Conservation (phyloP, 768 basidiomycete genomes). For the Steccherinum ochraceum region DNA sequence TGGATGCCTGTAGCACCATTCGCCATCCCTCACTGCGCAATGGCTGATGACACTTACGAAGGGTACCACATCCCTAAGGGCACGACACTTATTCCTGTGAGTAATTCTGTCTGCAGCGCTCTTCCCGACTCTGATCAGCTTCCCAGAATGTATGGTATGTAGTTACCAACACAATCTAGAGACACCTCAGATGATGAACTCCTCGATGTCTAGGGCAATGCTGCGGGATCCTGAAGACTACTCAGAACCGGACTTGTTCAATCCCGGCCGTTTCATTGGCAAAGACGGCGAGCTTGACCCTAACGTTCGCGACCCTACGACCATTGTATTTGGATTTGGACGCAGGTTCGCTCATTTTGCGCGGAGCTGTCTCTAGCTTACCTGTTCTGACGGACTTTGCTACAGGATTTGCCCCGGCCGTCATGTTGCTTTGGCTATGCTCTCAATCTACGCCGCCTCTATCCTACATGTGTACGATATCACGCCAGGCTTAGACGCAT, state of each 20-base stretch:
- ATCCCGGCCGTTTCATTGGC: constrained; percentile 20
- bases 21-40: neutral
- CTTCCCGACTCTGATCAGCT: neutral
- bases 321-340: constrained; percentile 23
- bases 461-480: neutral
- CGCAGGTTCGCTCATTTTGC: constrained; percentile 11
- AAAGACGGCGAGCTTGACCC: constrained; percentile 10
- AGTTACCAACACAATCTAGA: neutral
- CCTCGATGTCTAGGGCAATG: constrained; percentile 13
- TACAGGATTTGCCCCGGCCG: constrained; percentile 12
- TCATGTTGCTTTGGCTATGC: neutral
- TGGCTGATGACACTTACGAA: neutral
- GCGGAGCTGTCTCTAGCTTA: too few relatives aligned
- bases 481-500: neutral
- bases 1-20: neutral
- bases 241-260: constrained; percentile 14
- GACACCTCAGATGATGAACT: constrained; percentile 41
- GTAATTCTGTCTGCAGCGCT: neutral
- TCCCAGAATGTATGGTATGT: constrained; percentile 13
- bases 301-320: constrained; percentile 6
- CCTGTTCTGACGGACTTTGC: too few relatives aligned
- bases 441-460: neutral
- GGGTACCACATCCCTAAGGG: constrained; percentile 4
- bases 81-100: neutral
- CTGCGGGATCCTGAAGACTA: constrained; percentile 14